Base-by-base conservation (phyloP, 2,329 filamentous ascomycete species). In the Neoarthrinium moseri region DNA sequence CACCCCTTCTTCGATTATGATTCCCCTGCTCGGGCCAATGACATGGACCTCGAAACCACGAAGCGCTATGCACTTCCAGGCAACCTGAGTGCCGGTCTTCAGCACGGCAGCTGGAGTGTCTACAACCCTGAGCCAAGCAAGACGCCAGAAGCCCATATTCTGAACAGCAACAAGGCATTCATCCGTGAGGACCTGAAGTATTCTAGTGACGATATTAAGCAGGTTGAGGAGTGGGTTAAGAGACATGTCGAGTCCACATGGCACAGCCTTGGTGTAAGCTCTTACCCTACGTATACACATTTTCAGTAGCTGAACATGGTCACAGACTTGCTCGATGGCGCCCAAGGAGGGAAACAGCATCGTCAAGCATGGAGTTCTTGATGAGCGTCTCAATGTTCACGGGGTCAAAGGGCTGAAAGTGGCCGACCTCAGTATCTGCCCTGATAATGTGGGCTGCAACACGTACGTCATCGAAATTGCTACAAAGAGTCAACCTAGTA, bases 401-500 rank as follows among this genome's bases (percentile, higher is more conserved):
- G 87, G 86, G 42, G 85, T 89, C 53, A 78, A 88, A 72, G 83
- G 84, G 13, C 77, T 91, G 56, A 90, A 90, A 76, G 86, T 90
- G 20, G 85, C 85, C 11, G 87, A 91, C 64, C 66, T 90, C 35
- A 83, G 77, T 41, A 87, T 90, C 71, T 90, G 86, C 65, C 86
- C 87, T 1, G 86, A 90, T 65, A 91, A 90, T 53, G 86, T 90
- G 18, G 86, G 84, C 50, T 84, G 81, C 68, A 84, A 84, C 66
- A 83, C 78, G 54, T 81, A 66, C 64, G 73, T 71, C 51, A 53
- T 66, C n/a, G n/a, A n/a, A n/a, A n/a, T n/a, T n/a, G n/a, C n/a
- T n/a, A n/a, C n/a, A n/a, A n/a, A n/a, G n/a, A n/a, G n/a, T n/a
- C n/a, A n/a, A n/a, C n/a, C n/a, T 29, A 11, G 17, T 24, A 20